Percentiles rank a stretch among this genome's conserved stretches.
phyloP scores from a whole-genome alignment of 257 asterid genomes.

The Knoxia roxburghii region DNA sequence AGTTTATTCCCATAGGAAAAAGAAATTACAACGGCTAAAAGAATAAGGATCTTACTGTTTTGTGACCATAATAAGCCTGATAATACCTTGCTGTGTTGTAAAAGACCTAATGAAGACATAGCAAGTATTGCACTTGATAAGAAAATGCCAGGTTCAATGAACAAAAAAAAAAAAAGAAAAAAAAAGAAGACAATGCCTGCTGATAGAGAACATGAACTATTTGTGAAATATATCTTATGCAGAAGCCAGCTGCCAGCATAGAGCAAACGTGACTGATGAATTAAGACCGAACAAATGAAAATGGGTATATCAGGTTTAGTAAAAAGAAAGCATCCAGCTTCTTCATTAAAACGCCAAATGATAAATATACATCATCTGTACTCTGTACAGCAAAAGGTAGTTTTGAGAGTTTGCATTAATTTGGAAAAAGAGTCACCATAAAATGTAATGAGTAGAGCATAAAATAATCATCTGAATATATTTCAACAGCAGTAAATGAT shows the following conservation, averaged over 20 bases:
- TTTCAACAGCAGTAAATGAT: no score
- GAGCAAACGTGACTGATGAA: background rate
- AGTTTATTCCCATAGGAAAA: background rate
- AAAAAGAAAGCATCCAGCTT: background rate
- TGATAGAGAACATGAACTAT: background rate
- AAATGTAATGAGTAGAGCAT: background rate
- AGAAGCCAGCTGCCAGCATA: background rate
- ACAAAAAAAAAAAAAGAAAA: background rate
- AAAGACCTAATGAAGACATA: conserved; percentile 46
- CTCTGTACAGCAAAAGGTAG: background rate
- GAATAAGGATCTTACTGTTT: conserved; percentile 56
- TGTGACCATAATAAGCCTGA: conserved; percentile 94
- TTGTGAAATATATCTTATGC: background rate
- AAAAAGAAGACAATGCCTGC: background rate
- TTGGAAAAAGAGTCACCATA: no score
- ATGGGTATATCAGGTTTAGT: background rate
- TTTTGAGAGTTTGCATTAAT: background rate
- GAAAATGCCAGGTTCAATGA: background rate
- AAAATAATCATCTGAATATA: no score
- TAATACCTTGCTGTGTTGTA: conserved; percentile 91
- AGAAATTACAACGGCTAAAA: conserved; percentile 9
- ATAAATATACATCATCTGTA: background rate
- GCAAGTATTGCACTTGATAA: background rate
- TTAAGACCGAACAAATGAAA: background rate
- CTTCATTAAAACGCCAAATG: background rate